A percentile compares a stretch with the other conserved stretches of the same genome.
phyloP scores from a whole-genome alignment of 2,329 filamentous ascomycete genomes.

The Conoideocrella luteorostrata region DNA sequence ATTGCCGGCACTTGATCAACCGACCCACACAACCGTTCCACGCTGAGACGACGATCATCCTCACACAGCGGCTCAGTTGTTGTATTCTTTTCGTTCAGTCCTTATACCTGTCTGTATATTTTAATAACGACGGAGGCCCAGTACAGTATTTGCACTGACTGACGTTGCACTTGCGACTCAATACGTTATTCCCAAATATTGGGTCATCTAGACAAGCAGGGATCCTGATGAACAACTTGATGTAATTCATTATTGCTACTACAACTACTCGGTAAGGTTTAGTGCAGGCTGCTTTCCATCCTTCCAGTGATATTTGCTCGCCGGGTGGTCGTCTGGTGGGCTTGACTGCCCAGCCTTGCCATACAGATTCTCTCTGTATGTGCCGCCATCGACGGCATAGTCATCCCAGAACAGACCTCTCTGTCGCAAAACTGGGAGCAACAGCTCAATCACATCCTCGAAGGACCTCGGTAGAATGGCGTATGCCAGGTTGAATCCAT shows the following conservation, averaged over 20 bases:
- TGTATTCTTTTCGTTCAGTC: too few relatives aligned
- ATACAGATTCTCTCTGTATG: constrained; percentile 38
- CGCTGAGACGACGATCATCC: too few relatives aligned
- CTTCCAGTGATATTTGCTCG: constrained; percentile 32
- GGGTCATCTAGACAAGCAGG: too few relatives aligned
- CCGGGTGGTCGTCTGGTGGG: constrained; percentile 32
- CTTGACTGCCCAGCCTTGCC: constrained; percentile 25
- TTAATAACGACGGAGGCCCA: too few relatives aligned
- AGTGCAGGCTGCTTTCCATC: constrained; percentile 18
- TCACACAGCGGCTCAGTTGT: too few relatives aligned
- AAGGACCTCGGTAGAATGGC: constrained; percentile 51
- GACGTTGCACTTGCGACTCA: too few relatives aligned
- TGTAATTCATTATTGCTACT: not conserved
- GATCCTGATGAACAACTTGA: too few relatives aligned
- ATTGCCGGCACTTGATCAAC: too few relatives aligned
- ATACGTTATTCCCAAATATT: too few relatives aligned
- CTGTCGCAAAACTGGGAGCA: constrained; percentile 54
- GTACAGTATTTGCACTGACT: too few relatives aligned
- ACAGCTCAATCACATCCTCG: constrained; percentile 57
- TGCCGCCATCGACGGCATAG: constrained; percentile 35
- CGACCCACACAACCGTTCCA: too few relatives aligned
- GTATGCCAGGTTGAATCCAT: constrained; percentile 41
- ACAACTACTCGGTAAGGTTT: not conserved
- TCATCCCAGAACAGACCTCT: constrained; percentile 52
- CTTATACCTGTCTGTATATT: too few relatives aligned